These are phyloP conservation scores for Diaporthe sp. DNA, from an alignment of 2,329 filamentous ascomycete species.

Conservation along the genomic window DNA sequence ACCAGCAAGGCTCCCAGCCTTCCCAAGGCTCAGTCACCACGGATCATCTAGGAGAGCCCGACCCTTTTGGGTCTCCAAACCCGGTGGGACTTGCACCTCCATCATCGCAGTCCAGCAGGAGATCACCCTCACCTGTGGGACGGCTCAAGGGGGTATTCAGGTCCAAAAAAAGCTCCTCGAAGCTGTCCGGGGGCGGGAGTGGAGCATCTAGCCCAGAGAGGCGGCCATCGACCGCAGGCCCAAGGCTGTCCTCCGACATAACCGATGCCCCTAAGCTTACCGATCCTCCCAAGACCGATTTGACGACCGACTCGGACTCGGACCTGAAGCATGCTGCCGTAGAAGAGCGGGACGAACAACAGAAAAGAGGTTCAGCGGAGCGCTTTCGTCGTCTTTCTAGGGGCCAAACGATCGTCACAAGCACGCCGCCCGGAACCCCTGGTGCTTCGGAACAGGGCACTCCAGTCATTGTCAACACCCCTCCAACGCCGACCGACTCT, in stretches of 20 bases:
- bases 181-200: conserved; percentile 52
- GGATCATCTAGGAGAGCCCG: conserved; percentile 31
- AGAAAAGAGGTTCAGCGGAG: conserved; percentile 43
- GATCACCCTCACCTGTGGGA: conserved; percentile 78
- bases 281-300: conserved; percentile 23
- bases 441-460: conserved; percentile 58
- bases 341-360: conserved; percentile 39
- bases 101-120: conserved; percentile 59
- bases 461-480: conserved; percentile 75
- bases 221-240: conserved; percentile 39
- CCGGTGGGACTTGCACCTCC: conserved; percentile 56
- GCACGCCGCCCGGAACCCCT: conserved; percentile 62
- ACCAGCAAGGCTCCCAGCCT: conserved; percentile 58
- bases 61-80: conserved; percentile 38
- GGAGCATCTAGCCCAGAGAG: conserved; percentile 59
- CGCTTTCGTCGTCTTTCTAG: conserved; percentile 48
- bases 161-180: conserved; percentile 61
- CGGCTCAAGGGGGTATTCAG: conserved; percentile 81
- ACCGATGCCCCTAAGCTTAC: conserved; percentile 35
- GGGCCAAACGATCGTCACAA: conserved; percentile 49
- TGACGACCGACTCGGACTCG: conserved; percentile 18
- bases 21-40: conserved; percentile 49
- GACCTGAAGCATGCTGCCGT: conserved; percentile 40
- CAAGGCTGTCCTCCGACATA: conserved; percentile 34
- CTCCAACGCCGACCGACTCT: conserved; percentile 73